Base-by-base conservation (phyloP, 129 eudicot genomes). In the Artemisia tridentata region DNA sequence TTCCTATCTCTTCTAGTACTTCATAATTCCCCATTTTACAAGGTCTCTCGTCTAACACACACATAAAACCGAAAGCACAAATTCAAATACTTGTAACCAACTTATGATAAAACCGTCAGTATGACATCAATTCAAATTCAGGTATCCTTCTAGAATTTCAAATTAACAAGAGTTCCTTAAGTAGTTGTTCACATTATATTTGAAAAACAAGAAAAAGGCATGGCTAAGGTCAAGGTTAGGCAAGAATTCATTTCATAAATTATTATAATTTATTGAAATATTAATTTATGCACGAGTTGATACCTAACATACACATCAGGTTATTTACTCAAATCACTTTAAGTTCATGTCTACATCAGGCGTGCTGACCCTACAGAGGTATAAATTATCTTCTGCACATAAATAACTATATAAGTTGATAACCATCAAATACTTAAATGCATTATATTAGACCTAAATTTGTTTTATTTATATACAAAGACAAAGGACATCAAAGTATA, bases 1-100 rank as follows among this genome's bases (percentile, higher is more conserved):
- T 92, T 31, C 98, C 98, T 64, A 92, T 86, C 85, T 92, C 95
- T 80, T 85, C 98, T 58, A 92, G 72, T 68, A 92, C 12, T 74
- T 92, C 98, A 76, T 92, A 92, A 52, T 92, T 90, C 83, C 89
- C 98, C 98, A 92, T 92, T 46, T 52, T 41, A 49, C 65, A 51
- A 77, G 17, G 46, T 75, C 72, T 65, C 60, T 38, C 68, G 17
- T 25, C 69, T 76, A 77, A 63, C n/a, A 71, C 12, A 78, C 47
- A 50, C 72, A 53, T 38, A 58, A 18, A 19, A 11, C 34, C 16
- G 29, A 46, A 68, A 25, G 3, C 54, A 15, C 27, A 55, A 16
- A 55, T 12, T 7, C 2, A 17, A 16, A 20, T 21, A 29, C 51
- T 11, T 52, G 43, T 53, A 54, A 64, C 64, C 19, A 19, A 19